Evolutionary conservation across 805 yeast species (phyloP).

Genomic region (Clavispora santaluciae): DNA sequence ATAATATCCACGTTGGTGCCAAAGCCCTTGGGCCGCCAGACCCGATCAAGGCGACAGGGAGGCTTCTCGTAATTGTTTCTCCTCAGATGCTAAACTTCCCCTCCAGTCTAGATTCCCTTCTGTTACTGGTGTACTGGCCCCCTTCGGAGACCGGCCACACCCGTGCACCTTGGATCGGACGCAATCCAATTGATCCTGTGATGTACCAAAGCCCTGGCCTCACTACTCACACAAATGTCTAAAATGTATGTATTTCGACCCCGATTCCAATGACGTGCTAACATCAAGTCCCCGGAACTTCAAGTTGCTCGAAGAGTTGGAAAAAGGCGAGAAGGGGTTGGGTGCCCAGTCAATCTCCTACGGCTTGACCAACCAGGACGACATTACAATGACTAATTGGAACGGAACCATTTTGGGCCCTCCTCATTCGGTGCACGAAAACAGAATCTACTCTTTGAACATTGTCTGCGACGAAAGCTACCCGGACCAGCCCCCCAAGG

Average conservation of each 20-base stretch:
- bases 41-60: too few relatives aligned
- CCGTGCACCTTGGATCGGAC: constrained; percentile 1
- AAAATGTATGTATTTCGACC: constrained; percentile 36
- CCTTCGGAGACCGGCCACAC: too few relatives aligned
- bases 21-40: too few relatives aligned
- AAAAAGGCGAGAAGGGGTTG: constrained; percentile 95
- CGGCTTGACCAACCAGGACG: constrained; percentile 87
- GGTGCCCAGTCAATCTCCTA: constrained; percentile 97
- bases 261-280: constrained; percentile 6
- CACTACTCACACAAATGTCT: constrained; percentile 29
- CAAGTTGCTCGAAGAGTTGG: constrained; percentile 90
- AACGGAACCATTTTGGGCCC: constrained; percentile 98
- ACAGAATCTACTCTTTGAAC: constrained; percentile 81
- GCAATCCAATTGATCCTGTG: not conserved
- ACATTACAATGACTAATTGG: constrained; percentile 92
- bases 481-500: constrained; percentile 86
- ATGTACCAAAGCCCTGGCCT: too few relatives aligned
- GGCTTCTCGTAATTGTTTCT: too few relatives aligned
- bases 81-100: too few relatives aligned
- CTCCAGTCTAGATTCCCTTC: too few relatives aligned
- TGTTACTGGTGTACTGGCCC: too few relatives aligned
- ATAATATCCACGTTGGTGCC: too few relatives aligned
- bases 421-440: constrained; percentile 85
- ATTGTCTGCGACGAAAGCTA: constrained; percentile 79
- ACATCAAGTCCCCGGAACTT: constrained; percentile 78